Conservation (phyloP, 1,139 yeast species). For the Scheffersomyces lignicola region DNA sequence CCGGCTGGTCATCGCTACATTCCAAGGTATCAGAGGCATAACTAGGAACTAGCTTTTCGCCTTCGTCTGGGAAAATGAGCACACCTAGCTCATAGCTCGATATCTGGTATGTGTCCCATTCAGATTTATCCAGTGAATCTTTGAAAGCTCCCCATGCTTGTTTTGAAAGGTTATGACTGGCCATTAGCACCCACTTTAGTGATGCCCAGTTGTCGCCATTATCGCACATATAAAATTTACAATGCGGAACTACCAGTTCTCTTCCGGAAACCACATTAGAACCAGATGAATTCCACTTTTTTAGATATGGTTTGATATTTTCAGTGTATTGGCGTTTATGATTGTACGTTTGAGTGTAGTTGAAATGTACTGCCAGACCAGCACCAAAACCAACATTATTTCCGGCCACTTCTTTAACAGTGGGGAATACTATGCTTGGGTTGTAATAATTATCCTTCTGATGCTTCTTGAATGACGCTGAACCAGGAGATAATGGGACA, state of each 20-base stretch:
- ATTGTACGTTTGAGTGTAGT: slow-evolving; percentile 25
- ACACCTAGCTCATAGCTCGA: slow-evolving; percentile 62
- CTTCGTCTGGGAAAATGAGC: slow-evolving; percentile 28
- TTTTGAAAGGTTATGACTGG: slow-evolving; percentile 64
- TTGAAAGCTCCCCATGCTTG: slow-evolving; percentile 69
- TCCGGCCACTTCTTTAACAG: slow-evolving; percentile 45
- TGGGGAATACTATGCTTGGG: slow-evolving; percentile 57
- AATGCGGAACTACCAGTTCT: slow-evolving; percentile 40
- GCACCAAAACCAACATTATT: slow-evolving; percentile 47
- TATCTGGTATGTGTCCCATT: slow-evolving; percentile 24
- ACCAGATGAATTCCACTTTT: slow-evolving; percentile 27
- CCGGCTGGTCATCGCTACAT: slow-evolving; percentile 21
- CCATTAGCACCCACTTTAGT: slow-evolving; percentile 62
- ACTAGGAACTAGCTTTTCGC: slow-evolving; percentile 30
- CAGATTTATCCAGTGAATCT: slow-evolving; percentile 15
- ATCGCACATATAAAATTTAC: slow-evolving; percentile 41
- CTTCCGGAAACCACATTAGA: slow-evolving; percentile 25
- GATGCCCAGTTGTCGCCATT: slow-evolving; percentile 50
- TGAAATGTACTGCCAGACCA: slow-evolving; percentile 59
- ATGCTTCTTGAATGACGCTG: slow-evolving; percentile 23
- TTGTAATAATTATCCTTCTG: slow-evolving; percentile 28
- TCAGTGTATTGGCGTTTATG: slow-evolving; percentile 31
- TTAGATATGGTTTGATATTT: slow-evolving; percentile 34
- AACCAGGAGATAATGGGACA: slow-evolving; percentile 31
- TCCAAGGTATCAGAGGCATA: slow-evolving; percentile 36